Percentiles rank a stretch among this genome's conserved stretches.
Evolutionary conservation across 1,284 basidiomycete species (phyloP).

Genomic region (Anthracocystis walkeri): DNA sequence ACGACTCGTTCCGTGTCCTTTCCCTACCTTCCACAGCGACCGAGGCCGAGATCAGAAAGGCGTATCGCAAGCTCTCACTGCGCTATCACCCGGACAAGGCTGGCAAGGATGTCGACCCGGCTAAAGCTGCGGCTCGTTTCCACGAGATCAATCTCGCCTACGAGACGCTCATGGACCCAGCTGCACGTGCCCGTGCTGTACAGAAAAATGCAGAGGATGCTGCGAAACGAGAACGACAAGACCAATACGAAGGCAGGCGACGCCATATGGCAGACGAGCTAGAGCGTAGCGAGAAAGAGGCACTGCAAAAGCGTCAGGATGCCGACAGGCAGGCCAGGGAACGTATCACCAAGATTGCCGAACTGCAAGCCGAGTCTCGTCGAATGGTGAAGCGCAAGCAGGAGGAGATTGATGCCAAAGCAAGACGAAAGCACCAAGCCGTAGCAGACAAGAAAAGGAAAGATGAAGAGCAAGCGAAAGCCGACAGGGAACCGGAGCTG

Average conservation of each 20-base stretch:
- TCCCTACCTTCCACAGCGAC: conserved; percentile 78
- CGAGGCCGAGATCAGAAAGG: conserved; percentile 84
- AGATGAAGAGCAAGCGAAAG: conserved; percentile 33
- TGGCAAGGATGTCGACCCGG: conserved; percentile 59
- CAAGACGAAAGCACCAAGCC: conserved; percentile 15
- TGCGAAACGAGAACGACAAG: conserved; percentile 79
- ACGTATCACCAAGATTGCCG: conserved; percentile 26
- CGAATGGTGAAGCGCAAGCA: conserved; percentile 44
- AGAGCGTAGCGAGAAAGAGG: conserved; percentile 81
- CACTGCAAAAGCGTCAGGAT: conserved; percentile 74
- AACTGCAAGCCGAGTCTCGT: conserved; percentile 46
- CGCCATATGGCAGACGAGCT: conserved; percentile 85
- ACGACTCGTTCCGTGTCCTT: conserved; percentile 72
- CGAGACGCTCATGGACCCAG: conserved; percentile 84
- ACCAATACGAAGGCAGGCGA: conserved; percentile 81
- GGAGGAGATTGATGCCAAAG: conserved; percentile 40
- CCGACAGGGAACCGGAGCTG: conserved; percentile 33
- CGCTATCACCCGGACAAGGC: conserved; percentile 65
- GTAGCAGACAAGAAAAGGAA: conserved; percentile 12
- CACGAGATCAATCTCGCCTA: conserved; percentile 87
- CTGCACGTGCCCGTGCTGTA: conserved; percentile 84
- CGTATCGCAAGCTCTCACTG: conserved; percentile 72
- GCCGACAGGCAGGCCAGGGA: conserved; percentile 64
- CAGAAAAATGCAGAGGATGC: conserved; percentile 80
- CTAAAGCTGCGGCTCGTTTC: conserved; percentile 79